Conservation (phyloP, 768 basidiomycete species). For the Leccinum arenicola region DNA sequence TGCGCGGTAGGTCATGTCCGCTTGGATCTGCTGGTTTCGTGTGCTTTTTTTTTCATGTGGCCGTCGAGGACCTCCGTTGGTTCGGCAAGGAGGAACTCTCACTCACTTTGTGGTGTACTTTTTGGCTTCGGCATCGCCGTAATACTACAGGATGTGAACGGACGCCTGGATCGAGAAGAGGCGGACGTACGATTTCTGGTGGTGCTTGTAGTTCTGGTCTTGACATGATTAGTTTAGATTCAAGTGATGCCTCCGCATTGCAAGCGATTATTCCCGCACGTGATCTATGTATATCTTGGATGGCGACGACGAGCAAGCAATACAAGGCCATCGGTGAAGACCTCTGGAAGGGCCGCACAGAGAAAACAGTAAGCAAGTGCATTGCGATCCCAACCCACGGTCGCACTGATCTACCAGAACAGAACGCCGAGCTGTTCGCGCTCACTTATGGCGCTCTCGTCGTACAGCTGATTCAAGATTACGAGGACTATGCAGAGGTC, state of each 20-base stretch:
- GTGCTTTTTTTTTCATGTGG: conserved; percentile 55
- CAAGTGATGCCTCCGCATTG: neutral
- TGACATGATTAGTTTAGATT: conserved; percentile 54
- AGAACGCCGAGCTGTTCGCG: conserved; percentile 98
- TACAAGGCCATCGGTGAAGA: conserved; percentile 92
- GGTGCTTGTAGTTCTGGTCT: conserved; percentile 87
- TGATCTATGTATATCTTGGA: conserved; percentile 31
- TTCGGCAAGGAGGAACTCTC: neutral
- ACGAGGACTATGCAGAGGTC: conserved; percentile 94
- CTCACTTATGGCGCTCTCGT: conserved; percentile 97
- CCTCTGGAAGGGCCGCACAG: conserved; percentile 90
- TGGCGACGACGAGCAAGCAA: conserved; percentile 78
- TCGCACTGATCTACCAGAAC: conserved; percentile 19
- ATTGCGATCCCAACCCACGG: conserved; percentile 11
- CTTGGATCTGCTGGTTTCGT: conserved; percentile 94
- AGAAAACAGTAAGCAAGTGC: conserved; percentile 77
- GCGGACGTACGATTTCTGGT: conserved; percentile 75
- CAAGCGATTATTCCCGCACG: conserved; percentile 14
- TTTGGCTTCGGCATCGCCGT: conserved; percentile 91
- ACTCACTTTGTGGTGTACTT: conserved; percentile 95
- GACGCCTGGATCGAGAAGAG: neutral
- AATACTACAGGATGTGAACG: conserved; percentile 59
- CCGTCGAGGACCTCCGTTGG: conserved; percentile 3
- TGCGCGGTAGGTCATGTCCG: conserved; percentile 96
- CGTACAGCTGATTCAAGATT: conserved; percentile 97